Conservation (phyloP, 2,329 filamentous ascomycete genomes). For the Phialophora tarda region DNA sequence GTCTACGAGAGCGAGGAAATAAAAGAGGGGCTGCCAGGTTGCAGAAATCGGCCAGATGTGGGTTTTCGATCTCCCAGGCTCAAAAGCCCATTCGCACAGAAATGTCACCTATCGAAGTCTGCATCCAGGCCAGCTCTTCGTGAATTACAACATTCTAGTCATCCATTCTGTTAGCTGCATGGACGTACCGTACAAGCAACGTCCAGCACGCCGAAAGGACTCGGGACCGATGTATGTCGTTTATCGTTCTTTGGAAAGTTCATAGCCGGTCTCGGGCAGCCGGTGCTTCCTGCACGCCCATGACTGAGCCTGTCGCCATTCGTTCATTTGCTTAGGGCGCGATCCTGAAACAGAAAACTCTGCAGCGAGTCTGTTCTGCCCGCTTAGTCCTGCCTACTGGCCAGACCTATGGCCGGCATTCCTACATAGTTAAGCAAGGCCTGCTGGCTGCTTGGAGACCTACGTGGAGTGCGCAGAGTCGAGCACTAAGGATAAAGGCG, state of each 20-base stretch:
- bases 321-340: slow-evolving; percentile 4
- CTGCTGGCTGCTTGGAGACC: slow-evolving; percentile 7
- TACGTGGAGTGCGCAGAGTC: slow-evolving; percentile 21
- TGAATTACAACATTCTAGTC: not conserved
- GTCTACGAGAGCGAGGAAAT: not conserved
- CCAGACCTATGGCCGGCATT: not conserved
- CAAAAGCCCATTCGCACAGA: slow-evolving; percentile 7
- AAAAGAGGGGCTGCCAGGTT: slow-evolving; percentile 5
- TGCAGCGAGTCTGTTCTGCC: slow-evolving; percentile 8
- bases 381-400: slow-evolving; percentile 10
- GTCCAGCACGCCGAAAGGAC: not conserved
- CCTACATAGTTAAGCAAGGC: slow-evolving; percentile 14
- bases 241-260: not conserved
- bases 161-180: slow-evolving; percentile 1
- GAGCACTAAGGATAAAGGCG: slow-evolving; percentile 16
- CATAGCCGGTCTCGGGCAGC: not conserved
- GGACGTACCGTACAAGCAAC: not conserved
- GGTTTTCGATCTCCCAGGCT: not conserved
- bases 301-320: slow-evolving; percentile 13
- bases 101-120: not conserved
- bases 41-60: not conserved
- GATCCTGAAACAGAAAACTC: slow-evolving; percentile 21
- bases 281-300: slow-evolving; percentile 6
- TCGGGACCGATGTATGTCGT: not conserved
- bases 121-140: not conserved